These are phyloP conservation scores for Kwoniella sp. DNA, from an alignment of 768 basidiomycete species.

Conservation along the genomic window DNA sequence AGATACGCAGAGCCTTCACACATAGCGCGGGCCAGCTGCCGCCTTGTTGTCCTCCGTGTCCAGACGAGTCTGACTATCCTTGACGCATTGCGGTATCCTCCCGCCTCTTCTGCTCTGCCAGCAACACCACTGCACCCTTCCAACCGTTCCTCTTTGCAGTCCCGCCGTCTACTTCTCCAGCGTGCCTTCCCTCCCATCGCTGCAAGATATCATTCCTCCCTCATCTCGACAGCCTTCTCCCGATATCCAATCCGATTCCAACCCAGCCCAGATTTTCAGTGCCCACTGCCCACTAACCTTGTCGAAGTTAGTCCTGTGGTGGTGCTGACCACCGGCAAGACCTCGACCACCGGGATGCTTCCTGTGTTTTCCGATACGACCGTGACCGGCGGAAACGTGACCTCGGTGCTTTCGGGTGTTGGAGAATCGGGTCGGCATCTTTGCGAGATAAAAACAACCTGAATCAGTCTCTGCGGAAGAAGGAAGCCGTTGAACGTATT, in stretches of 20 bases:
- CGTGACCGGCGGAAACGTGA: conserved; percentile 98
- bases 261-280: not conserved
- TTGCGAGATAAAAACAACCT: not conserved
- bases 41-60: not conserved
- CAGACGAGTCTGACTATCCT: not conserved
- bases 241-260: not conserved
- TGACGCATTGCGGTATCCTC: no score
- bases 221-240: not conserved
- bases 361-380: conserved; percentile 99
- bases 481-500: not conserved
- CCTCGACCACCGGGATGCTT: conserved; percentile 99
- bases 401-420: conserved; percentile 99
- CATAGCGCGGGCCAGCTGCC: not conserved
- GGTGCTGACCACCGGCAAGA: conserved; percentile 97
- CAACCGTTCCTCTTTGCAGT: no score
- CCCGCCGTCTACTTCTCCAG: no score
- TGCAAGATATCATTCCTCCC: no score
- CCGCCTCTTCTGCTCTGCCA: no score
- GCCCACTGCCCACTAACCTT: conserved; percentile 59
- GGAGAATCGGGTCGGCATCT: conserved; percentile 92
- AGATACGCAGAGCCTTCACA: no score
- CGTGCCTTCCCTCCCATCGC: no score
- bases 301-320: conserved; percentile 98
- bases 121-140: no score
- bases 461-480: conserved; percentile 5